Evolutionary conservation across 164 flowering plant genomes (phyloP), one percentile per base, ranked within the genome.

Genomic region (Aristolochia californica): DNA sequence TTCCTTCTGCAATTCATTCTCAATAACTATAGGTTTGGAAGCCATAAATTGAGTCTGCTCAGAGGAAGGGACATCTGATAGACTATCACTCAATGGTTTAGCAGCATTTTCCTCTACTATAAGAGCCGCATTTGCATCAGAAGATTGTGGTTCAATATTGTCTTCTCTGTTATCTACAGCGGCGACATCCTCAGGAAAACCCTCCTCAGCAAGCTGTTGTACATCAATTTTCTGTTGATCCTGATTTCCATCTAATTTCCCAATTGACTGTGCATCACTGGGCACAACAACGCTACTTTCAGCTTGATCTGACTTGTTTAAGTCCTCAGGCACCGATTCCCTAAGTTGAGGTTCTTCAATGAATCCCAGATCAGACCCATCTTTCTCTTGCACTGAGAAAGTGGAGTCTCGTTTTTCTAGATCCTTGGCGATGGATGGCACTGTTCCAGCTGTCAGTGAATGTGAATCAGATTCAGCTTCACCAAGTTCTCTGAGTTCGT

Each of bases 11-110:
- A 57, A 43, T 60, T 66, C 76, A 70, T 25, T 58, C 57, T 74
- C 83, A 48, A 43, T 64, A 59, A 73, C 53, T 63, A 58, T 72
- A 45, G 64, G 56, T 34, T 71, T 72, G 60, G 74, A 57, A 56
- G 70, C 73, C 51, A 51, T 45, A 17, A 64, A 67, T 5, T 63
- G 40, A 47, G 59, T 59, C 61, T 62, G 75, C 60, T 70, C 67
- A 40, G 66, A 54, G 34, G 62, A 63, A 59, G 50, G 60, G 18
- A 47, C 64, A 58, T 20, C 45, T 15, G 72, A 63, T 12, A 62
- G 40, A 34, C 47, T 55, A 23, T 60, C 55, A 21, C 18, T 23
- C 15, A 65, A 58, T 38, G 34, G 38, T 56, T 77, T 78, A 61
- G 48, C 43, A 44, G 70, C 63, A 67, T 66, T 72, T 56, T 59